Evolutionary conservation across 2,329 filamentous ascomycete genomes (phyloP).

Genomic region (Lachnellula occidentalis): DNA sequence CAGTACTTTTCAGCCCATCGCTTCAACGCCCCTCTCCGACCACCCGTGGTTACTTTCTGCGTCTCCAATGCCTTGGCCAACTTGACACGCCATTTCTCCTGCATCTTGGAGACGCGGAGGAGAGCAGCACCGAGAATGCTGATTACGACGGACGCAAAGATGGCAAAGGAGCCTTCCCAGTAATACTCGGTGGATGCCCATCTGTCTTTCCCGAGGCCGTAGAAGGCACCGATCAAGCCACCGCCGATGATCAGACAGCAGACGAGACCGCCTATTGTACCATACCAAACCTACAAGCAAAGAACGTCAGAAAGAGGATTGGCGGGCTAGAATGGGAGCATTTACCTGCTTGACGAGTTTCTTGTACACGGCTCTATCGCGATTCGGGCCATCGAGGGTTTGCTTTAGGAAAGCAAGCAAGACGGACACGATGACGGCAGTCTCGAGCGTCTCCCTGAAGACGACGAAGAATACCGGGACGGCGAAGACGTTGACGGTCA

Average conservation of each 20-base stretch:
- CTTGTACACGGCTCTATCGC: slow-evolving; percentile 60
- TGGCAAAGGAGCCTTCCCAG: slow-evolving; percentile 74
- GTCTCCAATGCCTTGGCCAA: slow-evolving; percentile 63
- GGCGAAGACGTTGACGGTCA: slow-evolving; percentile 66
- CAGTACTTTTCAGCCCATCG: slow-evolving; percentile 69
- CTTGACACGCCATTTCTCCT: slow-evolving; percentile 84
- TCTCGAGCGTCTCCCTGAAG: slow-evolving; percentile 81
- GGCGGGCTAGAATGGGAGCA: neutral
- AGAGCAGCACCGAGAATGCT: slow-evolving; percentile 75
- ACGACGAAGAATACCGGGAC: slow-evolving; percentile 85
- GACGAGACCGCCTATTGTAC: slow-evolving; percentile 45
- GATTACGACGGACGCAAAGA: slow-evolving; percentile 75
- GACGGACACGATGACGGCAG: slow-evolving; percentile 81
- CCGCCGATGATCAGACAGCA: slow-evolving; percentile 54
- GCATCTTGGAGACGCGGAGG: slow-evolving; percentile 74
- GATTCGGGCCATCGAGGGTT: slow-evolving; percentile 59
- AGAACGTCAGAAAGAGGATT: neutral
- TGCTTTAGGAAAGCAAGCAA: slow-evolving; percentile 81
- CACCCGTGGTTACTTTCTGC: slow-evolving; percentile 36
- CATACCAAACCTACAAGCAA: slow-evolving; percentile 49
- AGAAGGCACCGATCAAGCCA: slow-evolving; percentile 60
- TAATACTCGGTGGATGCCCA: slow-evolving; percentile 68
- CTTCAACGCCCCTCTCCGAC: slow-evolving; percentile 47
- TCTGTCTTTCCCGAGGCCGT: slow-evolving; percentile 57
- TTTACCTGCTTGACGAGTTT: slow-evolving; percentile 53